These are phyloP conservation scores for Chloromonas sp. DNA, from an alignment of 163 green algal species.

Conservation along the genomic window DNA sequence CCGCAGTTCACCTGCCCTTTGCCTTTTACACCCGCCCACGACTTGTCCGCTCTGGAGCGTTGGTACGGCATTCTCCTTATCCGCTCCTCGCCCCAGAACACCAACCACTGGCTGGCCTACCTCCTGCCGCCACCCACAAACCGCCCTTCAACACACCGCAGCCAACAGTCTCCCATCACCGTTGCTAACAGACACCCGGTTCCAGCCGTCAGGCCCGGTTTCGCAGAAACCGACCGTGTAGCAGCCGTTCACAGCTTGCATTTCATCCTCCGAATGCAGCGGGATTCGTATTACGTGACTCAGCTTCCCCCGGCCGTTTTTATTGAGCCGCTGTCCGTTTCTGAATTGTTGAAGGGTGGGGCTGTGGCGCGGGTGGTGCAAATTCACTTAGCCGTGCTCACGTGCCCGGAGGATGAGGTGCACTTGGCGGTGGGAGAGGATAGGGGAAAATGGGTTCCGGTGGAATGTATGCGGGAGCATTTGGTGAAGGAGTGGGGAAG, in stretches of 20 bases:
- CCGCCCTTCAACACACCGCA: too few species aligned
- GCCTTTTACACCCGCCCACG: constrained; percentile 19
- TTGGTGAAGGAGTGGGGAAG: not conserved
- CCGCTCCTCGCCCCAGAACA: constrained; percentile 5
- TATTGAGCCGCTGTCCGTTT: too few species aligned
- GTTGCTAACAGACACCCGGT: too few species aligned
- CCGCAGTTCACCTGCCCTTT: constrained; percentile 20
- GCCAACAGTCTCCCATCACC: too few species aligned
- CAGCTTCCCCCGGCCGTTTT: too few species aligned
- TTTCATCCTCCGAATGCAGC: too few species aligned
- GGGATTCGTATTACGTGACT: too few species aligned
- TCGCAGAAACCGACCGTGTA: too few species aligned
- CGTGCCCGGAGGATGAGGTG: not conserved
- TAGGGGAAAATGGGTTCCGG: constrained; percentile 1
- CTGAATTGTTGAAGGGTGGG: not conserved
- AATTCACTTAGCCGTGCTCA: not conserved
- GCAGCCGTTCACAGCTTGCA: too few species aligned
- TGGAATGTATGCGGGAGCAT: not conserved
- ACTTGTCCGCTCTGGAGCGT: constrained; percentile 22
- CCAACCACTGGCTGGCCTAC: not conserved
- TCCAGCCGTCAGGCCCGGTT: too few species aligned
- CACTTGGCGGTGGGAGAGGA: constrained; percentile 1
- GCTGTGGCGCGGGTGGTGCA: not conserved
- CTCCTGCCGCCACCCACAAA: too few species aligned
- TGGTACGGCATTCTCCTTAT: constrained; percentile 23